These are phyloP conservation scores for Orychophragmus violaceus DNA, from an alignment of 345 rosid genomes.

Conservation along the genomic window DNA sequence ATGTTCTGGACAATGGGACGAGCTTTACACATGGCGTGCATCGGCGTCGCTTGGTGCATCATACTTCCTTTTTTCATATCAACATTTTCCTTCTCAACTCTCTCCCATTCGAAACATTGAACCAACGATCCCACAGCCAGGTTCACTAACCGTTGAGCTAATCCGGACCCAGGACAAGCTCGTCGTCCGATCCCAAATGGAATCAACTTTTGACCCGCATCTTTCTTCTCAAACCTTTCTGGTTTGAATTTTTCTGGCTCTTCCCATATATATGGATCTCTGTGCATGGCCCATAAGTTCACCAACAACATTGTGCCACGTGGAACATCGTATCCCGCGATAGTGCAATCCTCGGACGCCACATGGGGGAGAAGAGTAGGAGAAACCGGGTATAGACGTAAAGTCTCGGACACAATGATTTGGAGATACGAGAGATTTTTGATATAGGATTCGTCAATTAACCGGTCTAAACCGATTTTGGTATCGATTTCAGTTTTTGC, in stretches of 20 bases:
- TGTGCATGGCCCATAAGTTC: conserved; percentile 43
- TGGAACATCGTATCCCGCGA: conserved; percentile 34
- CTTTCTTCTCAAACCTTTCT: conserved; percentile 33
- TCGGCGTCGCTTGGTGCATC: conserved; percentile 29
- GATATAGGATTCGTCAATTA: not conserved
- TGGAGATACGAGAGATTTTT: not conserved
- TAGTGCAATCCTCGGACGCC: conserved; percentile 30
- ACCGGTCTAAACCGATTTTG: not conserved
- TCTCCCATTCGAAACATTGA: conserved; percentile 36
- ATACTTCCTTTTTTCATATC: conserved; percentile 31
- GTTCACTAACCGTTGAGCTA: conserved; percentile 19
- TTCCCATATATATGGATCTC: conserved; percentile 35
- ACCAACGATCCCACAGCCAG: conserved; percentile 24
- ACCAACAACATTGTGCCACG: conserved; percentile 35
- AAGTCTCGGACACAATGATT: not conserved
- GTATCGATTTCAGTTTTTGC: not conserved
- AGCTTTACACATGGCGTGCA: conserved; percentile 26
- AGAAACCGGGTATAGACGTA: not conserved
- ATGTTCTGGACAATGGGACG: conserved; percentile 1
- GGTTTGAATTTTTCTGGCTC: conserved; percentile 36
- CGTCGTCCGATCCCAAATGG: conserved; percentile 47
- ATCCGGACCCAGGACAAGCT: conserved; percentile 32
- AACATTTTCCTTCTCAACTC: conserved; percentile 17
- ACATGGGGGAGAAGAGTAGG: conserved; percentile 38
- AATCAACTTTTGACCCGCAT: conserved; percentile 15